These are phyloP conservation scores for Hymenotorrendiella dingleyae DNA, from an alignment of 2,329 filamentous ascomycete species.

Conservation along the genomic window DNA sequence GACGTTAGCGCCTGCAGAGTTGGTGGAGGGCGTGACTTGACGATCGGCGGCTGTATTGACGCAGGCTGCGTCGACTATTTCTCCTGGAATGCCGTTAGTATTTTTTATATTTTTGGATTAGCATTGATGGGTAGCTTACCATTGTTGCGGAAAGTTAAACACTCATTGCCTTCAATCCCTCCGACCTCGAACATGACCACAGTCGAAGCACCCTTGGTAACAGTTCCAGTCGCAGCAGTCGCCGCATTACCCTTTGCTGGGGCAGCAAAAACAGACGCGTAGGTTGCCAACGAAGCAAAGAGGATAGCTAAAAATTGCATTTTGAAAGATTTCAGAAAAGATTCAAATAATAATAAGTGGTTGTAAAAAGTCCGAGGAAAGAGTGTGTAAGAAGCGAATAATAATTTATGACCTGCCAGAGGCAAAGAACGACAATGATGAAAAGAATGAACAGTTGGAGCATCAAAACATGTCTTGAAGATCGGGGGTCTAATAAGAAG, in stretches of 20 bases:
- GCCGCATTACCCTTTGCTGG: background rate
- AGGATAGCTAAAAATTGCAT: slow-evolving; percentile 1
- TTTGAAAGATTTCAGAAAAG: background rate
- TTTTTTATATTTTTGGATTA: background rate
- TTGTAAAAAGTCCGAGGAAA: background rate
- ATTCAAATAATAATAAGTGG: background rate
- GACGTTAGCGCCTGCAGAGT: slow-evolving; percentile 28
- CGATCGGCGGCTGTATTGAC: slow-evolving; percentile 33
- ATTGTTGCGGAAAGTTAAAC: slow-evolving; percentile 38
- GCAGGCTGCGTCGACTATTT: slow-evolving; percentile 38
- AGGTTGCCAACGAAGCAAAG: background rate
- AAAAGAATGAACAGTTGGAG: slow-evolving; percentile 1
- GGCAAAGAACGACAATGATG: too few species aligned
- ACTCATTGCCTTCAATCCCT: slow-evolving; percentile 29
- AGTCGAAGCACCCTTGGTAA: slow-evolving; percentile 20
- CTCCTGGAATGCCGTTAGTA: slow-evolving; percentile 24
- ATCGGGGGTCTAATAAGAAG: too few species aligned
- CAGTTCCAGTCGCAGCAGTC: background rate
- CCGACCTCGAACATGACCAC: slow-evolving; percentile 36
- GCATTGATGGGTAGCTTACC: slow-evolving; percentile 20
- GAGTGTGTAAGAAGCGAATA: background rate
- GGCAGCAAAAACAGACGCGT: background rate
- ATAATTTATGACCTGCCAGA: background rate
- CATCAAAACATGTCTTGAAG: too few species aligned
- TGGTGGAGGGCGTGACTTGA: slow-evolving; percentile 35